These are phyloP conservation scores for Sarcodon sp. DNA, from an alignment of 768 basidiomycete species.

Conservation along the genomic window DNA sequence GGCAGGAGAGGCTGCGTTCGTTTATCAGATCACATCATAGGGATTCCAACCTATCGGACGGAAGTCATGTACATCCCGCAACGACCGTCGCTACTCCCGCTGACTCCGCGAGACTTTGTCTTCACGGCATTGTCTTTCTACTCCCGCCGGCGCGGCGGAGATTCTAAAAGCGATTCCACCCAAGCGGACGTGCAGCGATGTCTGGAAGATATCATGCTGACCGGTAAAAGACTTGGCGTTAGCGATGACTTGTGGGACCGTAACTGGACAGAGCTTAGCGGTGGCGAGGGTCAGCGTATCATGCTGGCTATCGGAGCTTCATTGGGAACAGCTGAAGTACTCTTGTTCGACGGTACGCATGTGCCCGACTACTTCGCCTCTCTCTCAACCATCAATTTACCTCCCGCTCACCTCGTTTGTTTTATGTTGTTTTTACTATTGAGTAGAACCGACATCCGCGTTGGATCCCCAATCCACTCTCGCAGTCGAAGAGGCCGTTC, in stretches of 20 bases:
- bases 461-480: slow-evolving; percentile 58
- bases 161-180: not conserved
- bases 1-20: not conserved
- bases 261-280: slow-evolving; percentile 69
- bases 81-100: slow-evolving; percentile 74
- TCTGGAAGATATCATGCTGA: slow-evolving; percentile 1
- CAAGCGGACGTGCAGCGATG: slow-evolving; percentile 9
- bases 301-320: slow-evolving; percentile 65
- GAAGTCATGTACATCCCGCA: slow-evolving; percentile 82
- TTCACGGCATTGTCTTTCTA: slow-evolving; percentile 37
- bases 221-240: slow-evolving; percentile 57
- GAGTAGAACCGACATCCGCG: slow-evolving; percentile 79
- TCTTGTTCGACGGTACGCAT: slow-evolving; percentile 65
- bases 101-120: slow-evolving; percentile 67
- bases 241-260: slow-evolving; percentile 63
- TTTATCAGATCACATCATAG: slow-evolving; percentile 19
- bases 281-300: slow-evolving; percentile 81
- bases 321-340: slow-evolving; percentile 60
- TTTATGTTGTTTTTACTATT: not conserved
- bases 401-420: not conserved
- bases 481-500: slow-evolving; percentile 52
- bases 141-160: slow-evolving; percentile 21
- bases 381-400: not conserved
- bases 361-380: not conserved
- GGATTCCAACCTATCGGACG: slow-evolving; percentile 68